Conservation (phyloP, 352 stramenopile species). For the Aphanomyces cochlioides region DNA sequence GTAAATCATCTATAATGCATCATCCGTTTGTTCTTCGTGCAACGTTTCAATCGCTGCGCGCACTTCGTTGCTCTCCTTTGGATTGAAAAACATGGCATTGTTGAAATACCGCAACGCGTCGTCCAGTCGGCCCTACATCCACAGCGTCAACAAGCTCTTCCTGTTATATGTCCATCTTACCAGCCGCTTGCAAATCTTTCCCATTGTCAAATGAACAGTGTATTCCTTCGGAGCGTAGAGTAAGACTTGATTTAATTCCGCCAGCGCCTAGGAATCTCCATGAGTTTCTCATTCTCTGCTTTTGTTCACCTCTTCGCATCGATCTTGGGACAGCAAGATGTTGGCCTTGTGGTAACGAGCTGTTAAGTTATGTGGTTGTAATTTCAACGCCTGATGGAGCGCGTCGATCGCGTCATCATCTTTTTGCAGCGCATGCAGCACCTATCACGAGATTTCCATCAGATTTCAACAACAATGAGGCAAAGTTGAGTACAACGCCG, state of each 20-base stretch:
- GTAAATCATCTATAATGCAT: conserved; percentile 9
- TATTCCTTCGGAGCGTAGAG: conserved; percentile 94
- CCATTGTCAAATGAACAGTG: conserved; percentile 96
- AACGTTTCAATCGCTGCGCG: conserved; percentile 91
- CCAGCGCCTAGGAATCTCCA: conserved; percentile 54
- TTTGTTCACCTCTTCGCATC: conserved; percentile 72
- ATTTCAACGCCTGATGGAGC: conserved; percentile 77
- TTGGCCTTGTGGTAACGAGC: conserved; percentile 92
- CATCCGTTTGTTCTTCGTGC: conserved; percentile 23
- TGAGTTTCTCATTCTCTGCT: background rate
- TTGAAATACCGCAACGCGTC: conserved; percentile 96
- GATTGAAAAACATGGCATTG: conserved; percentile 94
- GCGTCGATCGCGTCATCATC: conserved; percentile 89
- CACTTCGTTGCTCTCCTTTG: conserved; percentile 97
- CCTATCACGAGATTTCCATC: background rate
- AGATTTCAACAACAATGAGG: too few species aligned
- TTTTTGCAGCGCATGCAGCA: conserved; percentile 86
- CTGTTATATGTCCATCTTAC: background rate
- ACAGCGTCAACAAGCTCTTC: too few species aligned
- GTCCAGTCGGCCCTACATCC: conserved; percentile 65
- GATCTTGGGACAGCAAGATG: conserved; percentile 91
- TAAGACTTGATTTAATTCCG: conserved; percentile 89
- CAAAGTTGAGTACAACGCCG: conserved; percentile 71
- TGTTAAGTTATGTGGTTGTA: conserved; percentile 93
- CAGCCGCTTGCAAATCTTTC: conserved; percentile 88